Evolutionary conservation across 345 rosid genomes (phyloP), one percentile per base, ranked within the genome.

Genomic region (Salix suchowensis): DNA sequence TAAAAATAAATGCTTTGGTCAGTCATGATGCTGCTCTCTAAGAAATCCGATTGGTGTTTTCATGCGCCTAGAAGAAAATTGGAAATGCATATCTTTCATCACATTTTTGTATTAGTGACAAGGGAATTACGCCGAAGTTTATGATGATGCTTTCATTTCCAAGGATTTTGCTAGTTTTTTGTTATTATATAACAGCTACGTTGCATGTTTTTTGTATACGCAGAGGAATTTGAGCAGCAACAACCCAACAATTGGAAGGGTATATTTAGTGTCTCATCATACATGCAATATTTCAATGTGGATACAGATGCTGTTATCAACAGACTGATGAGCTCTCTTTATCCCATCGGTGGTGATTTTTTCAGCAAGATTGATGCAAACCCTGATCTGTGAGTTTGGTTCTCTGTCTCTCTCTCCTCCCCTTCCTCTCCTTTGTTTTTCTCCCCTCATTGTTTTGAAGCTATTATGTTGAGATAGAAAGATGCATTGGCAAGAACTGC

Each of bases 341-440:
- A 83, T 80, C 97, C 97, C n/a, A 72, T 78, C 9, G 81, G 81
- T 76, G 98, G 92, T 15, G 91, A 92, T 83, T 96, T 96, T 84
- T 96, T 89, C 89, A 85, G 79, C 88, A 96, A 93, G 85, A 93
- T 91, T 36, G 93, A 92, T 80, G 97, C 97, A 39, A 93, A 96
- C 78, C 99, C 98, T 68, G 98, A 93, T 84, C 82, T 96, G 98
- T 93, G 84, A 96, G 98, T 88, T 64, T 39, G 28, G 46, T 21
- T 74, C 71, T 70, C 23, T 6, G 50, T n/a, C 23, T 54, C 62
- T 72, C 64, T 73, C 28, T 6, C 68, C 26, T 75, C 36, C 8
- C 68, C 61, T 66, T n/a, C 34, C 24, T 18, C 39, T 78, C 42
- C 16, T 14, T 40, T 5, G 32, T 32, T 66, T 66, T 66, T 66